Evolutionary conservation across 148 eudicot species (phyloP).

Genomic region (Nepenthes gracilis): DNA sequence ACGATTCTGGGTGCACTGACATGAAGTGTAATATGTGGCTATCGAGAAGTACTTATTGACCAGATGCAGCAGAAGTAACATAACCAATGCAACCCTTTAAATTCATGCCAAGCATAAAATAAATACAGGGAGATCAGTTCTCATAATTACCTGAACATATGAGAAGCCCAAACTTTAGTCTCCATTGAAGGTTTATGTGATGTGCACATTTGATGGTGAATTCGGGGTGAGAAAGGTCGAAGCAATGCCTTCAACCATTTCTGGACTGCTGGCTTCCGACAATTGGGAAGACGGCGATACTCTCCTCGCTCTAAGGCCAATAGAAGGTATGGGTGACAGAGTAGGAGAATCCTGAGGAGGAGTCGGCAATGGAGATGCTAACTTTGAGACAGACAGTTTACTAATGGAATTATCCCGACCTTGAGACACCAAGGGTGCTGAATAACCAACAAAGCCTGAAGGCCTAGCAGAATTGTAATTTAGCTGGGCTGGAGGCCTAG

Average conservation of each 20-base stretch:
- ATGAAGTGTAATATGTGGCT: too few species aligned
- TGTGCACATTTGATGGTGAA: slow-evolving; percentile 16
- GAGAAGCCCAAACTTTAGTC: slow-evolving; percentile 1
- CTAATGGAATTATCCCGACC: slow-evolving; percentile 22
- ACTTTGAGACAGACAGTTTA: slow-evolving; percentile 8
- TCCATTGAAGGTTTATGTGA: slow-evolving; percentile 9
- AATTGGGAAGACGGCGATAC: slow-evolving; percentile 14
- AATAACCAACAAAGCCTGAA: slow-evolving; percentile 34
- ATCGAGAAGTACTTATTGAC: too few species aligned
- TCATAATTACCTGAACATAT: slow-evolving; percentile 12
- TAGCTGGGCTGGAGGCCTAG: slow-evolving; percentile 60
- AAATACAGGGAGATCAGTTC: background rate
- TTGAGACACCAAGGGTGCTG: slow-evolving; percentile 57
- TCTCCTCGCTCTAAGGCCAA: slow-evolving; percentile 18
- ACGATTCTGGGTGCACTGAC: too few species aligned
- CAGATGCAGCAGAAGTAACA: background rate
- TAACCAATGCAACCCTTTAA: background rate
- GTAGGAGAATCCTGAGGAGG: slow-evolving; percentile 26
- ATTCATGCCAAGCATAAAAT: background rate
- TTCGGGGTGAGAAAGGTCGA: slow-evolving; percentile 54
- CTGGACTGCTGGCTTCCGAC: slow-evolving; percentile 15
- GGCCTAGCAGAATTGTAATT: slow-evolving; percentile 18
- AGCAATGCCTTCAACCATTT: slow-evolving; percentile 11
- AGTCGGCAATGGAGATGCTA: slow-evolving; percentile 33
- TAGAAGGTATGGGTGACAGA: slow-evolving; percentile 32